Conservation (phyloP, 495 filamentous ascomycete genomes). For the Daldinia concentrica region DNA sequence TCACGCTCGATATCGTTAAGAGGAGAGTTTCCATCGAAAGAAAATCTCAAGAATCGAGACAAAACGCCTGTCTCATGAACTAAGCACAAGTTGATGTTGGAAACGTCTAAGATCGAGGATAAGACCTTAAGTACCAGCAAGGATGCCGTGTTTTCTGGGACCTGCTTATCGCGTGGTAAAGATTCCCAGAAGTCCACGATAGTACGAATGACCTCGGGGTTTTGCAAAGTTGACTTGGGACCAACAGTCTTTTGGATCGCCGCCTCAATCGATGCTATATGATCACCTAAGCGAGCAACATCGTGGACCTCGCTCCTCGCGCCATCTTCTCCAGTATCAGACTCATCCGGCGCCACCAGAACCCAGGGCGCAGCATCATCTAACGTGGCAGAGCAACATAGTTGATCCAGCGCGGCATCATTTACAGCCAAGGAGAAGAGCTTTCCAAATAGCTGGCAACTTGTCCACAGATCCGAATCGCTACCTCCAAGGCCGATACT, state of each 20-base stretch:
- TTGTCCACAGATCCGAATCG: conserved; percentile 67
- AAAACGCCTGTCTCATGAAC: conserved; percentile 82
- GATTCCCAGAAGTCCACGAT: conserved; percentile 73
- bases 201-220: conserved; percentile 70
- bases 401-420: conserved; percentile 70
- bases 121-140: conserved; percentile 68
- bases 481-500: conserved; percentile 67
- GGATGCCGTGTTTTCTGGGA: conserved; percentile 59
- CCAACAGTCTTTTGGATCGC: conserved; percentile 60
- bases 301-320: conserved; percentile 37
- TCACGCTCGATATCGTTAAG: conserved; percentile 62
- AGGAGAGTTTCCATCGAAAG: conserved; percentile 63
- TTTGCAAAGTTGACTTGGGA: conserved; percentile 65
- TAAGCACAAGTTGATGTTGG: conserved; percentile 76
- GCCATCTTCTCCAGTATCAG: conserved; percentile 29
- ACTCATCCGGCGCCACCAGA: conserved; percentile 47
- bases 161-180: conserved; percentile 57
- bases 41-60: conserved; percentile 71
- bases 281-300: conserved; percentile 22
- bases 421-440: conserved; percentile 85
- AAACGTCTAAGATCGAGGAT: conserved; percentile 62
- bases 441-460: conserved; percentile 81
- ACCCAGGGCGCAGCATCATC: conserved; percentile 47
- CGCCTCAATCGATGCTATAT: conserved; percentile 50
- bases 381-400: conserved; percentile 53